These are phyloP conservation scores for Beauveria brongniartii DNA, from an alignment of 2,329 filamentous ascomycete species.

Conservation along the genomic window DNA sequence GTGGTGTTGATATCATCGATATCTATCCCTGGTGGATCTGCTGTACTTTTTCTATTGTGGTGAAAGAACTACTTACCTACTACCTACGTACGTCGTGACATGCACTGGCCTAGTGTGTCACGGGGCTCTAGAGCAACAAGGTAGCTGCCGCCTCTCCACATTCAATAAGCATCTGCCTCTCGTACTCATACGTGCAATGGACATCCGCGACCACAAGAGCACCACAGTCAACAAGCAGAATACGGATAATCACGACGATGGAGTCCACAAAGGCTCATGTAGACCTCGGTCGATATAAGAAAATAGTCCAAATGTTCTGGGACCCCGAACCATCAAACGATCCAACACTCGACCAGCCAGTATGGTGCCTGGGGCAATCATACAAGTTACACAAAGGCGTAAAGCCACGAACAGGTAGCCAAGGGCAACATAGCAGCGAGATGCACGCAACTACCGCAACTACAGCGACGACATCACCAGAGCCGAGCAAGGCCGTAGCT, in stretches of 20 bases:
- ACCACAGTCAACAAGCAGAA: not conserved
- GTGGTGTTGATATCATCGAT: too few relatives aligned
- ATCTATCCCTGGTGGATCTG: too few relatives aligned
- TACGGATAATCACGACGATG: constrained; percentile 17
- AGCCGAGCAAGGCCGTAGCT: not conserved
- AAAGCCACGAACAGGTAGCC: constrained; percentile 5
- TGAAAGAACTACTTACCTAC: too few relatives aligned
- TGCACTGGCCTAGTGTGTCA: too few relatives aligned
- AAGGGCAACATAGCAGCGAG: constrained; percentile 16
- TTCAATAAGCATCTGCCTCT: not conserved
- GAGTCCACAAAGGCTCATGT: constrained; percentile 43
- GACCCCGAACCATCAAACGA: constrained; percentile 84
- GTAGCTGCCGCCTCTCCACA: not conserved
- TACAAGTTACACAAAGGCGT: constrained; percentile 33
- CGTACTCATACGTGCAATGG: not conserved
- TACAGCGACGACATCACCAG: constrained; percentile 8
- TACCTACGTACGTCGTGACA: too few relatives aligned
- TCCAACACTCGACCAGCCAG: constrained; percentile 53
- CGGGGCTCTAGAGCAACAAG: too few relatives aligned
- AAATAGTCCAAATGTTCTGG: constrained; percentile 86
- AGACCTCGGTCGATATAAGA: constrained; percentile 68
- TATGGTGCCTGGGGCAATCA: constrained; percentile 69
- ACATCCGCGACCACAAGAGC: not conserved
- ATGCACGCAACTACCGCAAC: constrained; percentile 5
- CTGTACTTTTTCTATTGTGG: too few relatives aligned